Evolutionary conservation across 2,329 filamentous ascomycete genomes (phyloP).

Genomic region (Emericellopsis atlantica): DNA sequence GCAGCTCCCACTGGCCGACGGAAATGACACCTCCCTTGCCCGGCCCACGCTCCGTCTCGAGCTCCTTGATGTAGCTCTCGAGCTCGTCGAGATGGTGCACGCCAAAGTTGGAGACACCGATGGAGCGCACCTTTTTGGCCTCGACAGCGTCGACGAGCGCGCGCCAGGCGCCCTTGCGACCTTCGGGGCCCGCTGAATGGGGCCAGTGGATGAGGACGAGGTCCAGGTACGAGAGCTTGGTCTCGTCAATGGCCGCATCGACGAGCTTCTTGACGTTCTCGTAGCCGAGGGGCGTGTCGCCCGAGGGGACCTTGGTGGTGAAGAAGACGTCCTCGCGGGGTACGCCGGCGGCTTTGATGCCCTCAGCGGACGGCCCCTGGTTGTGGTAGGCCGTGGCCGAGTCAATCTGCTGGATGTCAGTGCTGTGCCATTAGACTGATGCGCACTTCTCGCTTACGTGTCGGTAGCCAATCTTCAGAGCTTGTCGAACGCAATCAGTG

Average conservation of each 20-base stretch:
- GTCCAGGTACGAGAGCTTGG: conserved; percentile 54
- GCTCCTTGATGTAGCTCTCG: conserved; percentile 43
- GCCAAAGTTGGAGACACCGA: conserved; percentile 55
- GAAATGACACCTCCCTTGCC: conserved; percentile 62
- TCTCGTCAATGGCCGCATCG: conserved; percentile 46
- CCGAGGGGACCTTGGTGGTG: conserved; percentile 41
- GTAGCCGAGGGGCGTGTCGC: conserved; percentile 33
- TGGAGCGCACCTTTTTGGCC: conserved; percentile 45
- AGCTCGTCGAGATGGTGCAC: conserved; percentile 50
- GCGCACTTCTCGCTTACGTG: conserved; percentile 23
- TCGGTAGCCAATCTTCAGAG: conserved; percentile 37
- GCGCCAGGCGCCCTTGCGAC: conserved; percentile 47
- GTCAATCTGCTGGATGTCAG: conserved; percentile 28
- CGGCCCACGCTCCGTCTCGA: conserved; percentile 47
- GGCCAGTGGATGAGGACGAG: conserved; percentile 51
- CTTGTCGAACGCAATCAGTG: conserved; percentile 26
- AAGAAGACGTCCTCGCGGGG: conserved; percentile 39
- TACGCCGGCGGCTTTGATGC: conserved; percentile 26
- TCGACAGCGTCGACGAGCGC: conserved; percentile 52
- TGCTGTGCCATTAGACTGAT: background rate
- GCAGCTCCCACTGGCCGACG: conserved; percentile 81
- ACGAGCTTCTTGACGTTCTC: conserved; percentile 52
- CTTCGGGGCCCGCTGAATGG: conserved; percentile 37
- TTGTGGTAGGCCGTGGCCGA: conserved; percentile 39
- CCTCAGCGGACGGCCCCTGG: conserved; percentile 32